Evolutionary conservation across 345 rosid species (phyloP).

Genomic region (Pelargonium nanum): DNA sequence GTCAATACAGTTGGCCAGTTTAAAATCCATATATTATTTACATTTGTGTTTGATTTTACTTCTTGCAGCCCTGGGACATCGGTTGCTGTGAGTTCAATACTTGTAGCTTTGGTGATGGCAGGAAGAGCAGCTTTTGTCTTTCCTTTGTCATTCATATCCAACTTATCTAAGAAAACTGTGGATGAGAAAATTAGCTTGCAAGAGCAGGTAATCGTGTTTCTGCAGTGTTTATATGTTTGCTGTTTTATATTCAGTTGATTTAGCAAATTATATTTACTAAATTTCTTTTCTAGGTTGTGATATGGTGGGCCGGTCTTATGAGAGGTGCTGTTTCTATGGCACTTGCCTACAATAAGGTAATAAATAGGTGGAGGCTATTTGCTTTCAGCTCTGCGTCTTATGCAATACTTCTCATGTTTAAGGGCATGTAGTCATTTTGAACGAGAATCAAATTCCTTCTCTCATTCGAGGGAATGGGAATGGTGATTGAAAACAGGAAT

Average conservation of each 20-base stretch:
- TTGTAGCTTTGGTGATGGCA: constrained; percentile 27
- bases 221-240: background rate
- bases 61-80: constrained; percentile 37
- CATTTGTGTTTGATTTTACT: background rate
- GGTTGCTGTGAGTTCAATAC: constrained; percentile 25
- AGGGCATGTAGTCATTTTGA: no score
- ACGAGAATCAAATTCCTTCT: no score
- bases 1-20: background rate
- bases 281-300: constrained; percentile 23
- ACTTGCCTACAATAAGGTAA: constrained; percentile 39
- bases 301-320: constrained; percentile 53
- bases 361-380: background rate
- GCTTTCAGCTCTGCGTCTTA: background rate
- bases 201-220: constrained; percentile 18
- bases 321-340: constrained; percentile 49
- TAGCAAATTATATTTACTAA: background rate
- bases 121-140: constrained; percentile 48
- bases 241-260: background rate
- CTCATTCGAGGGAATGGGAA: no score
- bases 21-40: background rate
- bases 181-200: constrained; percentile 19
- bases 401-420: no score
- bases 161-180: constrained; percentile 28
- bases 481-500: no score
- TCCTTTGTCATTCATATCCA: constrained; percentile 37